A percentile compares a stretch with the other conserved stretches of the same genome.
phyloP scores from a whole-genome alignment of 2,329 filamentous ascomycete genomes.

The Aureobasidium subglaciale region DNA sequence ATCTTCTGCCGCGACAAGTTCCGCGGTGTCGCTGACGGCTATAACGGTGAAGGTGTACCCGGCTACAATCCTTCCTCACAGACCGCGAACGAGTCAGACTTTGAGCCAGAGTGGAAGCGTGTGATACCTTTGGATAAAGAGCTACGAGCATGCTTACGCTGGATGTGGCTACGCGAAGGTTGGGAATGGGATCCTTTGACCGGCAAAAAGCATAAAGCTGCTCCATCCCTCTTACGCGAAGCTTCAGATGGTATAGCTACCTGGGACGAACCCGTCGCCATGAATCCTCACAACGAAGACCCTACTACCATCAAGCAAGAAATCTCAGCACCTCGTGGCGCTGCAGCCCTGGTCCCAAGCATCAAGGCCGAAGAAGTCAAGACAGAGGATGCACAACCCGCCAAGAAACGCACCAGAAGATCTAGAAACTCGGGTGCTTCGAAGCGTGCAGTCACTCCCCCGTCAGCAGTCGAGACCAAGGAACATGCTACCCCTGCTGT shows the following conservation, averaged over 20 bases:
- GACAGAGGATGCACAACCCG: not conserved
- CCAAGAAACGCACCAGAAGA: constrained; percentile 4
- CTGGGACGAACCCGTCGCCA: constrained; percentile 12
- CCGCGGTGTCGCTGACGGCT: constrained; percentile 57
- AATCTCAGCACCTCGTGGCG: not conserved
- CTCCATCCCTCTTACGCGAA: constrained; percentile 47
- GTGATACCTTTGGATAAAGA: constrained; percentile 82
- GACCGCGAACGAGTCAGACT: constrained; percentile 31
- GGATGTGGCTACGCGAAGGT: constrained; percentile 87
- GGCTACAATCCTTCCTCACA: constrained; percentile 23
- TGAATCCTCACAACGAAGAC: not conserved
- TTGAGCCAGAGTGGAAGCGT: constrained; percentile 86
- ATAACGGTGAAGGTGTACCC: constrained; percentile 52
- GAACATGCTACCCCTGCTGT: not conserved
- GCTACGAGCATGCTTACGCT: constrained; percentile 74
- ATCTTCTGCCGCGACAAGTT: constrained; percentile 84
- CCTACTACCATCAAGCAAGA: not conserved
- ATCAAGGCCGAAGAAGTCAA: not conserved
- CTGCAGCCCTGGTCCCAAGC: constrained; percentile 1
- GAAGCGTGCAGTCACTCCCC: not conserved
- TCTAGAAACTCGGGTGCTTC: not conserved
- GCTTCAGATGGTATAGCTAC: constrained; percentile 53
- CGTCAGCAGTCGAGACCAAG: not conserved
- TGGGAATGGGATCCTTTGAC: constrained; percentile 72
- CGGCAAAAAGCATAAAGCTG: constrained; percentile 53